phyloP scores from a whole-genome alignment of 2,329 filamentous ascomycete species.

The Xylariales sp. region DNA sequence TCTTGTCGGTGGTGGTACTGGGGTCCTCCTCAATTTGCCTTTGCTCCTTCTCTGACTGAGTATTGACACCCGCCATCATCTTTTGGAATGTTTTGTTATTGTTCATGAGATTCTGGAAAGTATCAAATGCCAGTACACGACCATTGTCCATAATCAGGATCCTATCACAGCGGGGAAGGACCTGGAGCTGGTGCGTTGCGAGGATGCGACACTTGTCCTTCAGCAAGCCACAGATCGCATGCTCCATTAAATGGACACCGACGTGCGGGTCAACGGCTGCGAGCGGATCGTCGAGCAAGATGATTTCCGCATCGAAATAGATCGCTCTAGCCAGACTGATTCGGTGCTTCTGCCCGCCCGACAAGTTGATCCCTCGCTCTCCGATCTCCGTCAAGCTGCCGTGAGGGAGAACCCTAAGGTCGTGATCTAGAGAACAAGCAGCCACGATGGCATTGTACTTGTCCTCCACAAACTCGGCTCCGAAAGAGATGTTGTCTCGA shows the following conservation, averaged over 20 bases:
- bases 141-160: slow-evolving; percentile 93
- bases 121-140: slow-evolving; percentile 78
- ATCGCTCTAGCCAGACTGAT: slow-evolving; percentile 75
- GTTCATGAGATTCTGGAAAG: slow-evolving; percentile 82
- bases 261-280: slow-evolving; percentile 79
- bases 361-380: slow-evolving; percentile 79
- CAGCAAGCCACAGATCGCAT: slow-evolving; percentile 68
- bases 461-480: slow-evolving; percentile 62
- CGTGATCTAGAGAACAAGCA: slow-evolving; percentile 70
- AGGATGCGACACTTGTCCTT: slow-evolving; percentile 68
- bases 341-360: slow-evolving; percentile 78
- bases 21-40: slow-evolving; percentile 42
- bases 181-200: slow-evolving; percentile 84
- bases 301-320: slow-evolving; percentile 71
- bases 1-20: slow-evolving; percentile 37
- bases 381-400: slow-evolving; percentile 79
- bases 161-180: slow-evolving; percentile 83
- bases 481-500: slow-evolving; percentile 74
- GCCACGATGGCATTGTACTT: slow-evolving; percentile 67
- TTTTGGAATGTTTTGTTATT: slow-evolving; percentile 73
- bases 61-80: slow-evolving; percentile 80
- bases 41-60: slow-evolving; percentile 60
- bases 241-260: slow-evolving; percentile 72
- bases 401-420: slow-evolving; percentile 70
- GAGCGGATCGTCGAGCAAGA: slow-evolving; percentile 83